Percentiles rank a stretch among this genome's conserved stretches.
These are phyloP conservation scores for Calendula officinalis DNA, from an alignment of 129 eudicot genomes.

Conservation along the genomic window DNA sequence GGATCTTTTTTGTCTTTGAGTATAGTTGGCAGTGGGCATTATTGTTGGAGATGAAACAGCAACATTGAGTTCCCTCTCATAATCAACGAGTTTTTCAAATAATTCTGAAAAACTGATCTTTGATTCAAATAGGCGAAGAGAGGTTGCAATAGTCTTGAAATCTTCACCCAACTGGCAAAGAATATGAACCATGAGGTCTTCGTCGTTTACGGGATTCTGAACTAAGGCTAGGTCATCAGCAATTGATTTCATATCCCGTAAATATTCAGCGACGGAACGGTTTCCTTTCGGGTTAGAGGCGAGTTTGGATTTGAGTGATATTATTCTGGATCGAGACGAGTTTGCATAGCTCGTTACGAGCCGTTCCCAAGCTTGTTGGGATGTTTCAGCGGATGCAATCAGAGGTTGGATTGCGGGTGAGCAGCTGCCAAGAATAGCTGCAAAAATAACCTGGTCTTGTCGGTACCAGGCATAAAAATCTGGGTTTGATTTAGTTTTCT, in stretches of 20 bases:
- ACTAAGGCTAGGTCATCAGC: too few relatives aligned
- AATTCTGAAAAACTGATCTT: background rate
- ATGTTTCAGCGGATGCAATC: conserved; percentile 11
- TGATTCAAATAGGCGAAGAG: conserved; percentile 4
- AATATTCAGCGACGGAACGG: too few relatives aligned
- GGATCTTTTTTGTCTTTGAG: conserved; percentile 5
- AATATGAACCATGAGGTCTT: conserved; percentile 7
- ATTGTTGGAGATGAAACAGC: background rate
- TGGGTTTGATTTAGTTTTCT: conserved; percentile 3
- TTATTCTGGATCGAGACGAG: conserved; percentile 10
- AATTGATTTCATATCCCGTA: too few relatives aligned
- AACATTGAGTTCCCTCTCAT: conserved; percentile 5
- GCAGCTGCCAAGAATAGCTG: conserved; percentile 9
- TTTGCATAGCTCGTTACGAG: conserved; percentile 12
- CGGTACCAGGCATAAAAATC: conserved; percentile 3
- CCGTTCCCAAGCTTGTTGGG: conserved; percentile 12
- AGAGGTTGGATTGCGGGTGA: conserved; percentile 16
- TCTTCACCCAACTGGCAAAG: conserved; percentile 11
- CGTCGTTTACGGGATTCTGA: background rate
- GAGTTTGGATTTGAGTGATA: too few relatives aligned
- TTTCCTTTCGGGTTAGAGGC: too few relatives aligned
- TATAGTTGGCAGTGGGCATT: conserved; percentile 11
- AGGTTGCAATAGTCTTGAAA: background rate
- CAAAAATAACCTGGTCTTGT: conserved; percentile 9
- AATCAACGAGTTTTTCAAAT: conserved; percentile 11